Percentiles rank a stretch among this genome's conserved stretches.
phyloP scores from a whole-genome alignment of 805 yeast species.

The Wickerhamiella sorbophila region DNA sequence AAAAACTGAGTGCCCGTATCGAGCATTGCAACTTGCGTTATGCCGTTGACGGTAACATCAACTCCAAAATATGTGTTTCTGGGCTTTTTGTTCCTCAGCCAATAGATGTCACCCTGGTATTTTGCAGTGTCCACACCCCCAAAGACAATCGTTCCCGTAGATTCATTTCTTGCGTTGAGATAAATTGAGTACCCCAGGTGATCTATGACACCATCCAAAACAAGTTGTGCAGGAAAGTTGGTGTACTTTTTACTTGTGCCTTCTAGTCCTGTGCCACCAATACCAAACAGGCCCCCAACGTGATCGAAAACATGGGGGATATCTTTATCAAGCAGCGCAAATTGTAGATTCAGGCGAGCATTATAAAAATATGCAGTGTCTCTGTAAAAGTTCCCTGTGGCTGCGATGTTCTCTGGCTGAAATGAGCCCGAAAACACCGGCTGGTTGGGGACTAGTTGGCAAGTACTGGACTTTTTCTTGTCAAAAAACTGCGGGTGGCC shows the following conservation, averaged over 20 bases:
- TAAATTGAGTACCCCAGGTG: constrained; percentile 32
- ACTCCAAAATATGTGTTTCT: constrained; percentile 6
- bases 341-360: constrained; percentile 35
- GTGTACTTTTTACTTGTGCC: constrained; percentile 15
- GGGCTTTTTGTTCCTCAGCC: constrained; percentile 1
- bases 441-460: constrained; percentile 2
- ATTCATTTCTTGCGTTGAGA: constrained; percentile 8
- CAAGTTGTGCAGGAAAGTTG: constrained; percentile 20
- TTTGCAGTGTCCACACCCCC: constrained; percentile 59
- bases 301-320: constrained; percentile 41
- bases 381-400: constrained; percentile 41
- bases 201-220: constrained; percentile 26
- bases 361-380: constrained; percentile 45
- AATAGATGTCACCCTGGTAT: constrained; percentile 34
- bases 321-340: constrained; percentile 58
- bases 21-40: constrained; percentile 17
- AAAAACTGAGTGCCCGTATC: constrained; percentile 42
- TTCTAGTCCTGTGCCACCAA: constrained; percentile 22
- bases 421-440: constrained; percentile 3
- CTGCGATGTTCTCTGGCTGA: constrained; percentile 18
- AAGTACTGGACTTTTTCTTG: constrained; percentile 16
- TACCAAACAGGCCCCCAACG: constrained; percentile 20
- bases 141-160: constrained; percentile 40
- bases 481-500: constrained; percentile 11
- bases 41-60: constrained; percentile 9